These are phyloP conservation scores for Metahyphopichia silvanorum DNA, from an alignment of 805 yeast genomes.

Conservation along the genomic window DNA sequence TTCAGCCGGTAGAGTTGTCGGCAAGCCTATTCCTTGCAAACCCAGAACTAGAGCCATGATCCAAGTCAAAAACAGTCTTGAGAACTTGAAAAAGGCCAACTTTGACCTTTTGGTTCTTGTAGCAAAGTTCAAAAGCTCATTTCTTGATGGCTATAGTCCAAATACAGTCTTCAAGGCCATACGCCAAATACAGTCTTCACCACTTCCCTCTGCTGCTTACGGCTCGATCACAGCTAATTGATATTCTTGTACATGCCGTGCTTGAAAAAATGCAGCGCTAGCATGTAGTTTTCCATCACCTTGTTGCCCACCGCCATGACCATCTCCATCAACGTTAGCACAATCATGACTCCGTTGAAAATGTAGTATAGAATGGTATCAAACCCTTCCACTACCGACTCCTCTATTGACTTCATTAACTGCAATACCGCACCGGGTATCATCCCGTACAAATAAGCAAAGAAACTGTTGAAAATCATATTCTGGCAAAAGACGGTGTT, in stretches of 20 bases:
- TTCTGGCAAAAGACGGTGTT: too few relatives aligned
- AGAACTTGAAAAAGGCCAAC: too few relatives aligned
- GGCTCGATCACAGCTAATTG: constrained; percentile 11
- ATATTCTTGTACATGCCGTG: constrained; percentile 22
- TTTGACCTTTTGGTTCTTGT: too few relatives aligned
- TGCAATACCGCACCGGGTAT: constrained; percentile 4
- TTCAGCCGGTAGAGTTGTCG: too few relatives aligned
- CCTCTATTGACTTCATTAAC: constrained; percentile 1
- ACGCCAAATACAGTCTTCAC: too few relatives aligned
- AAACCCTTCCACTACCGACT: constrained; percentile 1
- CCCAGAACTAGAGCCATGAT: too few relatives aligned
- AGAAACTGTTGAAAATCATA: too few relatives aligned
- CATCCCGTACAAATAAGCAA: too few relatives aligned
- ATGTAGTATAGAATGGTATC: constrained; percentile 11
- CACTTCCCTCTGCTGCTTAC: too few relatives aligned
- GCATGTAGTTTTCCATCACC: constrained; percentile 13
- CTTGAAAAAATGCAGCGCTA: constrained; percentile 14
- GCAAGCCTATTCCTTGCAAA: too few relatives aligned
- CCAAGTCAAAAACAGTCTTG: too few relatives aligned
- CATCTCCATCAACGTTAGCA: constrained; percentile 12
- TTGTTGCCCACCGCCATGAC: constrained; percentile 13
- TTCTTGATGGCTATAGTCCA: background rate
- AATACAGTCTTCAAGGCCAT: constrained; percentile 2
- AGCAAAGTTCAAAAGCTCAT: too few relatives aligned
- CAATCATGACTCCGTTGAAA: constrained; percentile 8